Evolutionary conservation across 2,329 filamentous ascomycete genomes (phyloP).

Genomic region (Curvularia sp.): DNA sequence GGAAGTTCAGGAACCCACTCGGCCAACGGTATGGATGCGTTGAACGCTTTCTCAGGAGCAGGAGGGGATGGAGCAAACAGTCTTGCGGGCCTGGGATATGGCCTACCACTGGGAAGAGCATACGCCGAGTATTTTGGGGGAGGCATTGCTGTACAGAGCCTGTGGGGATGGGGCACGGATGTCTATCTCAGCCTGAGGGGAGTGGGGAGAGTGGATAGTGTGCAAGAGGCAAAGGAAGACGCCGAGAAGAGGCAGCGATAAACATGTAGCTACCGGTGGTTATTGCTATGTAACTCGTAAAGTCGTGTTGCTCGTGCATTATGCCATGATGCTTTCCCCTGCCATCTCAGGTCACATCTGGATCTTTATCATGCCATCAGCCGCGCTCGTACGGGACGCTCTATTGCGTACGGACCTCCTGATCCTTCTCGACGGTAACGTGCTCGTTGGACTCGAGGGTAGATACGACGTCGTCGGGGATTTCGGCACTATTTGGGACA

Average conservation of each 20-base stretch:
- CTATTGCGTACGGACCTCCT: conserved; percentile 75
- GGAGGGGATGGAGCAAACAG: conserved; percentile 77
- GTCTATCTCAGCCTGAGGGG: conserved; percentile 69
- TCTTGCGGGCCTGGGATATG: conserved; percentile 89
- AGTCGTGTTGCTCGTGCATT: conserved; percentile 8
- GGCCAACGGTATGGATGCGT: conserved; percentile 63
- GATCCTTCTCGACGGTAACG: conserved; percentile 80
- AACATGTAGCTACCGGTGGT: conserved; percentile 1
- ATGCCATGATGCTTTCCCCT: not conserved
- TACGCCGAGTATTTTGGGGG: conserved; percentile 99
- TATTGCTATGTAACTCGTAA: conserved; percentile 13
- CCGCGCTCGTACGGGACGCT: conserved; percentile 1
- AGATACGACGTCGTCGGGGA: conserved; percentile 69
- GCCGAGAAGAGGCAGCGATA: conserved; percentile 11
- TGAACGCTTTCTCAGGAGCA: conserved; percentile 76
- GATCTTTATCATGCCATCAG: conserved; percentile 16
- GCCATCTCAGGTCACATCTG: conserved; percentile 6
- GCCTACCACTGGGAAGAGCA: conserved; percentile 84
- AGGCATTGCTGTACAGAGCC: conserved; percentile 90
- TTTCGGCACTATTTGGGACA: conserved; percentile 67
- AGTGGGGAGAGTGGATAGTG: conserved; percentile 57
- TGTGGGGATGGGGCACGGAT: conserved; percentile 89
- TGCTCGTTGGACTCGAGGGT: conserved; percentile 73
- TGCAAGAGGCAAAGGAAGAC: conserved; percentile 8
- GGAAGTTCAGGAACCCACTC: conserved; percentile 38